Base-by-base conservation (phyloP, 805 yeast species). In the Tetrapisispora fleetii region DNA sequence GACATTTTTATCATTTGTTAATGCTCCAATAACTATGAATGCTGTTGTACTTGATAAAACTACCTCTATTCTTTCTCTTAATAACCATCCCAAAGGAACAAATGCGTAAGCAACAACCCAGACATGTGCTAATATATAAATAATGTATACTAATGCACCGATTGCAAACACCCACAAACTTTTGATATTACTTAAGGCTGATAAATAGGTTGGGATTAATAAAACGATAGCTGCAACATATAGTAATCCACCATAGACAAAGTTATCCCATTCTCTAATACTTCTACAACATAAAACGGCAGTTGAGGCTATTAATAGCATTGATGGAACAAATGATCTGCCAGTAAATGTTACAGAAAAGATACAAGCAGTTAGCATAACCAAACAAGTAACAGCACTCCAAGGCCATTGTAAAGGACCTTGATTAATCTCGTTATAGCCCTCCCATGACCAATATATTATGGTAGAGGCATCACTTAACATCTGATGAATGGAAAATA, bases 91-190 rank as follows among this genome's bases (percentile, higher is more conserved):
- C 51, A 87, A 90, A 11, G 99, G 99, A 43, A 93, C 99, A 69
- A 93, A 93, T 0, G 99, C 98, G 66, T 93, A 93, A 0, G 99
- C 99, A 42, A 93, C 98, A 40, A 85, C 83, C 98, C 98, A 91
- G 45, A 91, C 95, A 65, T 89, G 91, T 5, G 85, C 95, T 52
- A 93, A 72, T 24, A 83, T 73, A 36, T 86, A 62, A 4, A 83
- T 43, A 46, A 81, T 70, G 52, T 76, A 68, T 41, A 78, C 54
- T 6, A 80, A 59, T 49, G 77, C 76, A 0, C 78, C 75, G 2
- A 76, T 49, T 4, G 72, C 66, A 57, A 81, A 79, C 1, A 79
- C 64, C 21, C 74, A 56, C 2, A 83, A 81, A 24, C 85, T 79
- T 50, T 76, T 68, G 62, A 76, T 75, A 16, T 76, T 73, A 24